Conservation (phyloP, 2,329 filamentous ascomycete species). For the Penicillium sp. region DNA sequence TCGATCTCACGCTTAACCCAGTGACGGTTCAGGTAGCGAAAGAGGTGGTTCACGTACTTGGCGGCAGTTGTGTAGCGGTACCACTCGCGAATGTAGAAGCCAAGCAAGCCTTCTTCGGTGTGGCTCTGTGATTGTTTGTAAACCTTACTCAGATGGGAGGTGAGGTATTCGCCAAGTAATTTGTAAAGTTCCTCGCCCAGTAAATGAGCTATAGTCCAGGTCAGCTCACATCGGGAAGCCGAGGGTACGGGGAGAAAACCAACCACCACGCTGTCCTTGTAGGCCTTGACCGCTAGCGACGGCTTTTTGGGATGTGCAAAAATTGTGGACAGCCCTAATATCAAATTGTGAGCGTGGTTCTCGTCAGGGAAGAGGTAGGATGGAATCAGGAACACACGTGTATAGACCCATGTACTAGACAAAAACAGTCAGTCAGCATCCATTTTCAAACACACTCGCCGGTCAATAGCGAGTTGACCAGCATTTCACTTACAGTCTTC, state of each 20-base stretch:
- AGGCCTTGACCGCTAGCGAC: constrained; percentile 57
- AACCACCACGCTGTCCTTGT: constrained; percentile 70
- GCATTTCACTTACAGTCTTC: constrained; percentile 62
- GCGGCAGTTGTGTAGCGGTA: constrained; percentile 90
- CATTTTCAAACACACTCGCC: background rate
- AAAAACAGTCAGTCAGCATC: constrained; percentile 16
- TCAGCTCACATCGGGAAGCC: background rate
- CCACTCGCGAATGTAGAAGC: constrained; percentile 97
- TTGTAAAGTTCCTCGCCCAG: constrained; percentile 95
- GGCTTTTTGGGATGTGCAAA: constrained; percentile 96
- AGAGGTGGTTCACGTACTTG: constrained; percentile 96
- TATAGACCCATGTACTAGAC: constrained; percentile 90
- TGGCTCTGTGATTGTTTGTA: constrained; percentile 72
- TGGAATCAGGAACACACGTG: constrained; percentile 55
- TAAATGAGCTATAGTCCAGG: constrained; percentile 66
- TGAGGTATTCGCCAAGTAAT: constrained; percentile 82
- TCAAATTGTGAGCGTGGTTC: constrained; percentile 15
- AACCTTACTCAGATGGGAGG: constrained; percentile 69
- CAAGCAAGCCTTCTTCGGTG: constrained; percentile 82
- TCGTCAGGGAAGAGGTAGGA: constrained; percentile 23
- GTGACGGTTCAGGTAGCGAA: constrained; percentile 92
- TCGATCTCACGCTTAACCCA: constrained; percentile 99
- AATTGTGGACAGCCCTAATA: constrained; percentile 86
- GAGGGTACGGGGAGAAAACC: constrained; percentile 13
- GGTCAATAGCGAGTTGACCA: background rate